A percentile compares a stretch with the other conserved stretches of the same genome.
Evolutionary conservation across 1,284 basidiomycete genomes (phyloP).

Genomic region (Sparassis latifolia): DNA sequence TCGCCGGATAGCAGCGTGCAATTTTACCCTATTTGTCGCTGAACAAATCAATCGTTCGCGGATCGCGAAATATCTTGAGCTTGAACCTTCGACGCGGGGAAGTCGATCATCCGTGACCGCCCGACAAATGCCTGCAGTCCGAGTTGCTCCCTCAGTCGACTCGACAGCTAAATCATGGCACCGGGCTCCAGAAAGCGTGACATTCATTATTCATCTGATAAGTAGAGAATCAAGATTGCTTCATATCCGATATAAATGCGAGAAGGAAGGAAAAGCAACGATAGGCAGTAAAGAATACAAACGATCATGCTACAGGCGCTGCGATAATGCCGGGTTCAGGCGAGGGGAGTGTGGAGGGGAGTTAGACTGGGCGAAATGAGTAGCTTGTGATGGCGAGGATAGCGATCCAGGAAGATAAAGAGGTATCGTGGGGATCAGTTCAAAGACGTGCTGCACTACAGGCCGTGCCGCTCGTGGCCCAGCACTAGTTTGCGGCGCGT

Average conservation of each 20-base stretch:
- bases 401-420: conserved; percentile 57
- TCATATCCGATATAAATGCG: not conserved
- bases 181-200: too few relatives aligned
- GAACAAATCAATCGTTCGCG: too few relatives aligned
- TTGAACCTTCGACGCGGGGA: too few relatives aligned
- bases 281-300: conserved; percentile 2
- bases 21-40: too few relatives aligned
- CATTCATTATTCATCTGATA: too few relatives aligned
- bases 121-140: too few relatives aligned
- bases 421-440: conserved; percentile 73
- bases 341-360: conserved; percentile 52
- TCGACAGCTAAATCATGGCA: too few relatives aligned
- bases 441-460: conserved; percentile 71
- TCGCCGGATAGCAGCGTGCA: too few relatives aligned
- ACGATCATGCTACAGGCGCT: conserved; percentile 15
- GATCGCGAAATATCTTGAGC: too few relatives aligned
- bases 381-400: conserved; percentile 54
- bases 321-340: conserved; percentile 27
- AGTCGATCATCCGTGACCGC: too few relatives aligned
- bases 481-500: conserved; percentile 34
- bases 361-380: conserved; percentile 53
- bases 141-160: too few relatives aligned
- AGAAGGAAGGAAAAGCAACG: conserved; percentile 6
- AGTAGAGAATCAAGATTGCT: not conserved
- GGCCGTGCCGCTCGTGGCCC: conserved; percentile 28